Percentiles rank a stretch among this genome's conserved stretches.
Evolutionary conservation across 2,329 filamentous ascomycete species (phyloP).

Genomic region (Hymenoscyphus salicellus): DNA sequence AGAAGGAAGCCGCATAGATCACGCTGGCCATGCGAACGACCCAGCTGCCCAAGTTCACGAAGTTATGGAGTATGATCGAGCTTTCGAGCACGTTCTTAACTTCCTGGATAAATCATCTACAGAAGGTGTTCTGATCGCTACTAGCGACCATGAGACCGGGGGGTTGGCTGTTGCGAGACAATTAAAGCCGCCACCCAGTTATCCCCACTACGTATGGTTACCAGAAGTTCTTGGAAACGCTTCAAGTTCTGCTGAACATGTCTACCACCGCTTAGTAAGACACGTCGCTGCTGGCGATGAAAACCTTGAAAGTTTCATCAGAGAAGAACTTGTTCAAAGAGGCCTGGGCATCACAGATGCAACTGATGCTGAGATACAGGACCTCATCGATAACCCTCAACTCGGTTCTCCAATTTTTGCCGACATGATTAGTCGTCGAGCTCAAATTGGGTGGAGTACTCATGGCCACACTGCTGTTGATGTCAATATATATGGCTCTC

Average conservation of each 20-base stretch:
- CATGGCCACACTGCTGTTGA: constrained; percentile 93
- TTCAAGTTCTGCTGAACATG: constrained; percentile 69
- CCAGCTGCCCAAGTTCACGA: constrained; percentile 83
- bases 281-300: constrained; percentile 46
- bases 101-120: constrained; percentile 74
- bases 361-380: constrained; percentile 65
- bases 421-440: constrained; percentile 81
- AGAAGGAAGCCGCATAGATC: constrained; percentile 92
- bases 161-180: constrained; percentile 80
- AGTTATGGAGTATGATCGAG: constrained; percentile 89
- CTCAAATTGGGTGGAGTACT: constrained; percentile 89
- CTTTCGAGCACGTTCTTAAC: constrained; percentile 78
- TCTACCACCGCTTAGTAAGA: constrained; percentile 58
- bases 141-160: constrained; percentile 95
- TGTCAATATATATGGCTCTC: constrained; percentile 90
- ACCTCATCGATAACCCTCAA: constrained; percentile 57
- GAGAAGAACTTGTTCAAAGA: constrained; percentile 61
- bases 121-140: constrained; percentile 79
- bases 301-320: constrained; percentile 61
- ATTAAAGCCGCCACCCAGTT: constrained; percentile 48
- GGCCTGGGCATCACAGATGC: constrained; percentile 77
- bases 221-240: constrained; percentile 78
- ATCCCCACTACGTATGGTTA: constrained; percentile 75
- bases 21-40: constrained; percentile 84
- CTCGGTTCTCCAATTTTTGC: constrained; percentile 62